Conservation (phyloP, 139 green algal species). For the Trebouxia sp. region DNA sequence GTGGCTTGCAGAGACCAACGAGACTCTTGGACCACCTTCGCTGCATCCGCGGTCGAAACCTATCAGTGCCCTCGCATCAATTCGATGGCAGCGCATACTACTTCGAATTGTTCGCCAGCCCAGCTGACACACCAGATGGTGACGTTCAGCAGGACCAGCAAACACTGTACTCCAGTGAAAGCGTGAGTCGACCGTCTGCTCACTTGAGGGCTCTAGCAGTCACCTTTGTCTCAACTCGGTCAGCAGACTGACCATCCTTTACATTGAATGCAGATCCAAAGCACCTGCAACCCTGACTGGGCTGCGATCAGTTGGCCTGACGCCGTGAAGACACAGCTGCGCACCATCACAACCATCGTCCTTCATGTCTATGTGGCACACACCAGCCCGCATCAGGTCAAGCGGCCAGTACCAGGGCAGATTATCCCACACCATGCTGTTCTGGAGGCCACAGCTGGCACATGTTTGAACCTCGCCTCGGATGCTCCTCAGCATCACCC, state of each 20-base stretch:
- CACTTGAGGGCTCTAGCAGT: too few species aligned
- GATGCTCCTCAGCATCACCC: too few species aligned
- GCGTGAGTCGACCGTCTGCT: too few species aligned
- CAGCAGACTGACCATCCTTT: too few species aligned
- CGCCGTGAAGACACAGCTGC: neutral
- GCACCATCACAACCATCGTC: neutral
- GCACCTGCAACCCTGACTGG: constrained; percentile 13
- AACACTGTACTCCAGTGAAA: neutral
- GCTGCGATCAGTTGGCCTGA: constrained; percentile 5
- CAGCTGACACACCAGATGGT: neutral
- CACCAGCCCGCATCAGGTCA: neutral
- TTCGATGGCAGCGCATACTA: neutral
- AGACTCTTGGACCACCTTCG: constrained; percentile 3
- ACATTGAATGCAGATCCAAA: neutral
- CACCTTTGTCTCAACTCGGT: too few species aligned
- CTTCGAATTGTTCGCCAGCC: neutral
- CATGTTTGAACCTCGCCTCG: too few species aligned
- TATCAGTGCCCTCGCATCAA: neutral
- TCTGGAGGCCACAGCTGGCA: neutral
- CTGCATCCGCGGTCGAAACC: neutral
- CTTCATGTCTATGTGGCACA: neutral
- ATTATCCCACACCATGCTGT: neutral
- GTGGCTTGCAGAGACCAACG: neutral
- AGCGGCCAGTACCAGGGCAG: neutral
- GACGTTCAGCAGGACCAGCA: neutral